Conservation (phyloP, 192 early-diverging fungal genomes). For the Mortierella alpina region DNA sequence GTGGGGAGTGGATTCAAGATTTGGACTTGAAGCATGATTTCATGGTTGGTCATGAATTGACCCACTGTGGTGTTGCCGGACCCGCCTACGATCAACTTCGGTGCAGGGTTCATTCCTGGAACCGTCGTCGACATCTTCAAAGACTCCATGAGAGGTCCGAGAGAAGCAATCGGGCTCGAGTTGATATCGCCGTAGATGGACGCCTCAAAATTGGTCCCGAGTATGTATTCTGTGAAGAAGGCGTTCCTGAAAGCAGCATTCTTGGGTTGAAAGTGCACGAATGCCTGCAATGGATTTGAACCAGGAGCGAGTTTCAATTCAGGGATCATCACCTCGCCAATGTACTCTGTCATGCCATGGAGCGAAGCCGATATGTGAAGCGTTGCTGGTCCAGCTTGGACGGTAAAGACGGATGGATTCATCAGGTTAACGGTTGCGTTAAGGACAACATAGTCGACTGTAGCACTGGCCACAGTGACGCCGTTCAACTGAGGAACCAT, state of each 20-base stretch:
- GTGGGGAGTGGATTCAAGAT: slow-evolving; percentile 40
- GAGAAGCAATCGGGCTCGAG: slow-evolving; percentile 15
- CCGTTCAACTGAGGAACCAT: slow-evolving; percentile 17
- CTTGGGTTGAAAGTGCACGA: slow-evolving; percentile 17
- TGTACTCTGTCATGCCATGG: slow-evolving; percentile 7
- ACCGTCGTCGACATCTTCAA: slow-evolving; percentile 26
- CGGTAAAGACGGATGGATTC: slow-evolving; percentile 42
- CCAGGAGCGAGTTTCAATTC: slow-evolving; percentile 24
- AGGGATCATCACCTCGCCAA: slow-evolving; percentile 28
- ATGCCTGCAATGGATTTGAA: slow-evolving; percentile 16
- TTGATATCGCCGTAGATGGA: slow-evolving; percentile 31
- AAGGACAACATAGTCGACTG: slow-evolving; percentile 18
- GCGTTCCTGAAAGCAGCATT: slow-evolving; percentile 21
- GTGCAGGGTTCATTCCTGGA: slow-evolving; percentile 34
- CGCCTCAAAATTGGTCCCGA: slow-evolving; percentile 18
- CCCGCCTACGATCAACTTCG: slow-evolving; percentile 20
- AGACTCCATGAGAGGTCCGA: slow-evolving; percentile 21
- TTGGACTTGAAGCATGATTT: slow-evolving; percentile 35
- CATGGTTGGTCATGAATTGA: slow-evolving; percentile 18
- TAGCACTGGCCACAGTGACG: slow-evolving; percentile 16
- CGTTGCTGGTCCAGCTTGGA: slow-evolving; percentile 26
- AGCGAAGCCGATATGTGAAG: slow-evolving; percentile 14
- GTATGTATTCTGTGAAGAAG: slow-evolving; percentile 31
- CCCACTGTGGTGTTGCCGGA: slow-evolving; percentile 35
- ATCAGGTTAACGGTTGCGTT: slow-evolving; percentile 33